Base-by-base conservation (phyloP, 2,329 filamentous ascomycete genomes). In the Dryadomyces quercus-mongolicae region DNA sequence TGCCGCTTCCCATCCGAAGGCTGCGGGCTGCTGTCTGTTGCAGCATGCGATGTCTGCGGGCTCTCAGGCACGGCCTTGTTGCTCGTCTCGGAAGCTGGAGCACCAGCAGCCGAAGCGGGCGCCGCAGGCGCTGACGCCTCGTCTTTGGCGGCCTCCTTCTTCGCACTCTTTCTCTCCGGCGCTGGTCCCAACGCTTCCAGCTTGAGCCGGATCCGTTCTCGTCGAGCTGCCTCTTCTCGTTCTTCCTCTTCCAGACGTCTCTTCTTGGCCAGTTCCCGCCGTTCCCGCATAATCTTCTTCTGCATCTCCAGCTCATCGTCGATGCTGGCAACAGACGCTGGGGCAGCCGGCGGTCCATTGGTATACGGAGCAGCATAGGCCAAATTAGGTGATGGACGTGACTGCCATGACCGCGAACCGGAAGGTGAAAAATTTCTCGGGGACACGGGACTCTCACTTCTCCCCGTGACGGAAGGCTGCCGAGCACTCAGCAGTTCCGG, bases 241-340 rank as follows among this genome's bases (percentile, higher is more conserved):
- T 78, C 82, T 61, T 85, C 83, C 65, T 89, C 78, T 55, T 86
- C 84, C 56, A 81, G 71, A 49, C 81, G 74, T 55, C 84, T 76
- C 63, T 85, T 83, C 62, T 84, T 82, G 20, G 85, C 85, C 52
- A 81, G 71, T 62, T 90, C 85, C 7, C 82, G 75, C 43, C 80
- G 80, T 61, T 88, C 82, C 42, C 77, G 77, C 85, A 91, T 90
- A 21, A 88, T 77, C 69, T 75, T 86, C 76, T 73, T 86, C 69
- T 80, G 85, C 62, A 71, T 79, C 66, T 74, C 82, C 59, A 75
- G 75, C 55, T 86, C 82, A 43, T 81, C 74, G 49, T 78, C 76
- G 1, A 59, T 54, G 15, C 25, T 56, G 42, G 55, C 2, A 65
- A 64, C 21, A 64, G 63, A 18, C 63, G 60, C n/a, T 62, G 67